Percentiles rank a stretch among this genome's conserved stretches.
These are phyloP conservation scores for Elsinoe batatas DNA, from an alignment of 2,329 filamentous ascomycete genomes.

Conservation along the genomic window DNA sequence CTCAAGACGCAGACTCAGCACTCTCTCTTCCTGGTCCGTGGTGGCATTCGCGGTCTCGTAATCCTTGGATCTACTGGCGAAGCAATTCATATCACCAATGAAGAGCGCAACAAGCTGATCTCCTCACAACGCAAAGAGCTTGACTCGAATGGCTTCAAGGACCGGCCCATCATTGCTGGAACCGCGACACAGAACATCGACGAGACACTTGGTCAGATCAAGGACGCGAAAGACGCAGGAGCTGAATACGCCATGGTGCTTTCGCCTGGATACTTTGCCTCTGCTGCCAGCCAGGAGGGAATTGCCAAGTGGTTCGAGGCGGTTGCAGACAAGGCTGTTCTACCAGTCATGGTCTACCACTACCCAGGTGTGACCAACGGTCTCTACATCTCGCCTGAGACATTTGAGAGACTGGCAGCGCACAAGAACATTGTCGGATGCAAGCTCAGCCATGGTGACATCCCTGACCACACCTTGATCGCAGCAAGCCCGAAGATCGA, in stretches of 20 bases:
- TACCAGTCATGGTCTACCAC: conserved; percentile 55
- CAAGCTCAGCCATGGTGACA: conserved; percentile 59
- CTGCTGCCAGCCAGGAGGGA: conserved; percentile 47
- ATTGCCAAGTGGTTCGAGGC: conserved; percentile 51
- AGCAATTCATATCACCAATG: conserved; percentile 50
- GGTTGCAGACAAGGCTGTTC: conserved; percentile 50
- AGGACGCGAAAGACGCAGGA: conserved; percentile 47
- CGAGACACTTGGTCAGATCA: conserved; percentile 50
- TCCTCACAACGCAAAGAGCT: conserved; percentile 47
- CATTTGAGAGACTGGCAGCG: conserved; percentile 48
- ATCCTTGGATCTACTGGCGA: conserved; percentile 56
- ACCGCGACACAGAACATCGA: conserved; percentile 53
- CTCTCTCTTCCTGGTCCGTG: conserved; percentile 49
- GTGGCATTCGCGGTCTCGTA: conserved; percentile 52
- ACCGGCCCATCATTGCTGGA: conserved; percentile 54
- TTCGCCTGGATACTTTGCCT: conserved; percentile 56
- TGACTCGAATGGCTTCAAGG: conserved; percentile 44
- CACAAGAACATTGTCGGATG: conserved; percentile 60
- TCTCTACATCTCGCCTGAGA: conserved; percentile 48
- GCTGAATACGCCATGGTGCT: conserved; percentile 54
- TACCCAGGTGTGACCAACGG: conserved; percentile 60
- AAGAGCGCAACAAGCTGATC: conserved; percentile 48
- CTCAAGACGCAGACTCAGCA: conserved; percentile 49
- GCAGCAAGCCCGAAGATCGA: conserved; percentile 51
- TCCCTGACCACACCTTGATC: conserved; percentile 54